Conservation (phyloP, 768 basidiomycete genomes). For the Megacollybia marginata region DNA sequence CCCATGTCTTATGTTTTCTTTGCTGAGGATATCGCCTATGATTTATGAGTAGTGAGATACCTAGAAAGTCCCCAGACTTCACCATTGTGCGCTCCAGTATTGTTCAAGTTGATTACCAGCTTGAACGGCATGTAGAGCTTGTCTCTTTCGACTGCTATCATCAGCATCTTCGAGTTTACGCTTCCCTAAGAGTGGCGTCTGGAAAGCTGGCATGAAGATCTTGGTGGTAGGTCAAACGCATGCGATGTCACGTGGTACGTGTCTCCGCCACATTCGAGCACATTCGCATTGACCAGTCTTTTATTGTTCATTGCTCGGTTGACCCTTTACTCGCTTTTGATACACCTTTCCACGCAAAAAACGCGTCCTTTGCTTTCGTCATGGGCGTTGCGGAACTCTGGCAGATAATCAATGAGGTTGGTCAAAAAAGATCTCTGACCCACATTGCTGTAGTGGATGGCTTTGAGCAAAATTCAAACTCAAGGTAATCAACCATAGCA, state of each 20-base stretch:
- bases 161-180: conserved; percentile 27
- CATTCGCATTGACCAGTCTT: too few relatives aligned
- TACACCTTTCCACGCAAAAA: too few relatives aligned
- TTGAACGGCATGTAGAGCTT: conserved; percentile 12
- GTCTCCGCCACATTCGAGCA: too few relatives aligned
- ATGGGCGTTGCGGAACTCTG: too few relatives aligned
- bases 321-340: too few relatives aligned
- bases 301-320: too few relatives aligned
- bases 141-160: conserved; percentile 23
- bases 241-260: background rate
- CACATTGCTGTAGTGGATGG: too few relatives aligned
- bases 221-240: background rate
- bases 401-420: too few relatives aligned
- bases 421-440: too few relatives aligned
- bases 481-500: too few relatives aligned
- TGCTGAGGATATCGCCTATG: conserved; percentile 59
- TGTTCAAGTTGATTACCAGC: conserved; percentile 16
- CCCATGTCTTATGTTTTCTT: conserved; percentile 89
- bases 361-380: too few relatives aligned
- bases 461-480: too few relatives aligned
- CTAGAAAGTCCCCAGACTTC: background rate
- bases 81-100: conserved; percentile 83
- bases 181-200: conserved; percentile 22
- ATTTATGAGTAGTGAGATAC: background rate
- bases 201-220: conserved; percentile 32